Evolutionary conservation across 495 filamentous ascomycete genomes (phyloP).

Genomic region (Neurospora sublineolata): DNA sequence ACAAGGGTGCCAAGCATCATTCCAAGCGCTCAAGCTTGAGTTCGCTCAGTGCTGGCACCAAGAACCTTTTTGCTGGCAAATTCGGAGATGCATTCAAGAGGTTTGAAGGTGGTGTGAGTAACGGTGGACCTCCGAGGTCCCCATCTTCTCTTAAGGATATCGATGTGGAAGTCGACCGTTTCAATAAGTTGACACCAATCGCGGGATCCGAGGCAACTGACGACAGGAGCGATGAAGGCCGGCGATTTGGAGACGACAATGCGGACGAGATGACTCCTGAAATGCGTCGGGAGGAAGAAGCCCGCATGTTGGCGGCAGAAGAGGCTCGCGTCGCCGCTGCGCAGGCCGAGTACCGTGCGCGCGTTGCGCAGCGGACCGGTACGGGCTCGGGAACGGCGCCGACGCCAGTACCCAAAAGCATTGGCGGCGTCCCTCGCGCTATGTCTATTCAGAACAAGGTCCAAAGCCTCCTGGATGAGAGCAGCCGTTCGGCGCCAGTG

Average conservation of each 20-base stretch:
- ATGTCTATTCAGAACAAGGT: conserved; percentile 84
- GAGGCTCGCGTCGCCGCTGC: conserved; percentile 86
- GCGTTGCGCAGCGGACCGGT: conserved; percentile 52
- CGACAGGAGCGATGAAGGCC: conserved; percentile 55
- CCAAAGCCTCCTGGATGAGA: conserved; percentile 74
- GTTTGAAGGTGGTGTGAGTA: conserved; percentile 56
- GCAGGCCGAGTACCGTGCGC: conserved; percentile 78
- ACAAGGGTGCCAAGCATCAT: conserved; percentile 62
- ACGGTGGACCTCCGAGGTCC: conserved; percentile 34
- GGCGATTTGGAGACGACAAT: conserved; percentile 37
- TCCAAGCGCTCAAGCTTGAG: conserved; percentile 72
- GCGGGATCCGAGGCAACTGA: conserved; percentile 66
- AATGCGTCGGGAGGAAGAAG: conserved; percentile 81
- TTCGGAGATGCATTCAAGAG: conserved; percentile 94
- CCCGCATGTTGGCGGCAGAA: conserved; percentile 71
- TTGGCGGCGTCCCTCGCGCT: conserved; percentile 53
- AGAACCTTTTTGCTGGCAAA: conserved; percentile 75
- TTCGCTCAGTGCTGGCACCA: conserved; percentile 61
- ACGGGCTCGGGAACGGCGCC: conserved; percentile 21
- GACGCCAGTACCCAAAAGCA: conserved; percentile 31
- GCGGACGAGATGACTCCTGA: conserved; percentile 69
- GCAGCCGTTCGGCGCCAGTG: conserved; percentile 43
- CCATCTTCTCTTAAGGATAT: conserved; percentile 45
- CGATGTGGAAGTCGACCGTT: conserved; percentile 11
- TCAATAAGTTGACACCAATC: conserved; percentile 49